Evolutionary conservation across 495 filamentous ascomycete genomes (phyloP).

Genomic region (Beverwykella pulmonaria): DNA sequence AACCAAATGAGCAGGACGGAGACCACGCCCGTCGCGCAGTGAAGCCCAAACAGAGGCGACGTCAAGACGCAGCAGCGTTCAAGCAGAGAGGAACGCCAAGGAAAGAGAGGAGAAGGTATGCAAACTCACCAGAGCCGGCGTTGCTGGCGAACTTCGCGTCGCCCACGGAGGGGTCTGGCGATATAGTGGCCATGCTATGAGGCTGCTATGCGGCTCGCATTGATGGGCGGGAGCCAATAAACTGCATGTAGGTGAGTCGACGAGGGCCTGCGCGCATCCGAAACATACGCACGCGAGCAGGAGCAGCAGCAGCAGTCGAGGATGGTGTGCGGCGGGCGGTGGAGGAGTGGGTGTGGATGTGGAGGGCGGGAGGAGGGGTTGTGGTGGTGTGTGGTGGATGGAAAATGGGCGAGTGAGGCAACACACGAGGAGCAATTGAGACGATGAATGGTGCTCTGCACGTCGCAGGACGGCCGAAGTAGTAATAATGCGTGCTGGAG

Average conservation of each 20-base stretch:
- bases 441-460: slow-evolving; percentile 27
- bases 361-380: background rate
- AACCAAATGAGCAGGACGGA: slow-evolving; percentile 20
- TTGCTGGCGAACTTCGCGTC: slow-evolving; percentile 20
- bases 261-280: background rate
- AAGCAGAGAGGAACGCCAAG: slow-evolving; percentile 9
- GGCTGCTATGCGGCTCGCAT: slow-evolving; percentile 18
- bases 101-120: slow-evolving; percentile 9
- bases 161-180: slow-evolving; percentile 32
- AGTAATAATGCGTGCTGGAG: background rate
- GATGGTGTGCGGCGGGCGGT: background rate
- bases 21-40: slow-evolving; percentile 5
- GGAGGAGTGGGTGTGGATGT: background rate
- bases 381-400: background rate
- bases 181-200: slow-evolving; percentile 40
- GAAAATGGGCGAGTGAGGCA: background rate
- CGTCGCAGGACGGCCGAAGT: slow-evolving; percentile 21
- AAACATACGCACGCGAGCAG: slow-evolving; percentile 2
- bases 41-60: slow-evolving; percentile 25
- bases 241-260: slow-evolving; percentile 6
- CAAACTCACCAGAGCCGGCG: slow-evolving; percentile 38
- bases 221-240: slow-evolving; percentile 22
- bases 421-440: slow-evolving; percentile 19
- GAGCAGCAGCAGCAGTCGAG: background rate
- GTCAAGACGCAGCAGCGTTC: slow-evolving; percentile 25